These are phyloP conservation scores for Boletus reticuloceps DNA, from an alignment of 768 basidiomycete genomes.

Conservation along the genomic window DNA sequence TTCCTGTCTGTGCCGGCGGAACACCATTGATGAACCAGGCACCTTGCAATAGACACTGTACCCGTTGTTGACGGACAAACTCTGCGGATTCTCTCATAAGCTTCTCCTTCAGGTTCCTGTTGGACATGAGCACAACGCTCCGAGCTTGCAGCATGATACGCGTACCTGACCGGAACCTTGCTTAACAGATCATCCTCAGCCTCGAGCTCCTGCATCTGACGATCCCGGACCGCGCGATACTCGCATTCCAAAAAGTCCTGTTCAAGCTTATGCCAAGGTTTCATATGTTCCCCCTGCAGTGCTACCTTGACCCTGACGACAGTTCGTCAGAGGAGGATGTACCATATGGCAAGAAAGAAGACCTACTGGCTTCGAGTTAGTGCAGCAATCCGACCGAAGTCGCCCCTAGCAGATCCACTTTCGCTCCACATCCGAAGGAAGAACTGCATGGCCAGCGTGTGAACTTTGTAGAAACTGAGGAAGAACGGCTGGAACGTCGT, in stretches of 20 bases:
- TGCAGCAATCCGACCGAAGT: conserved; percentile 76
- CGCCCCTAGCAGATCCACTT: conserved; percentile 70
- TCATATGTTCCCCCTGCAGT: conserved; percentile 66
- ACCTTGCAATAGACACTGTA: conserved; percentile 84
- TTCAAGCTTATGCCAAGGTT: conserved; percentile 83
- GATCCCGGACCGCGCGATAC: conserved; percentile 80
- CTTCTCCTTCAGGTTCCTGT: conserved; percentile 80
- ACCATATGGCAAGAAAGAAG: neutral
- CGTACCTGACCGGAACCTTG: conserved; percentile 83
- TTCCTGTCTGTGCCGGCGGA: conserved; percentile 42
- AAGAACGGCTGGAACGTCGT: conserved; percentile 86
- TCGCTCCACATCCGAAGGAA: conserved; percentile 94
- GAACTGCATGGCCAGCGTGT: conserved; percentile 77
- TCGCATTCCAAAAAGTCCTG: conserved; percentile 77
- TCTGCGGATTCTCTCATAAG: conserved; percentile 89
- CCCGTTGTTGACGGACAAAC: conserved; percentile 85
- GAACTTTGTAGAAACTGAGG: conserved; percentile 78
- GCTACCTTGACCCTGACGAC: conserved; percentile 62
- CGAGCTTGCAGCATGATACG: neutral
- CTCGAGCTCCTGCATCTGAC: conserved; percentile 90
- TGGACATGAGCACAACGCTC: conserved; percentile 4
- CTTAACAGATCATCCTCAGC: conserved; percentile 83
- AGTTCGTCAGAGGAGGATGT: conserved; percentile 6
- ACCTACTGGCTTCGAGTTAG: conserved; percentile 84
- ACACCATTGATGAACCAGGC: conserved; percentile 90